Base-by-base conservation (phyloP, 2,329 filamentous ascomycete genomes). In the Myriosclerotinia duriaeana region DNA sequence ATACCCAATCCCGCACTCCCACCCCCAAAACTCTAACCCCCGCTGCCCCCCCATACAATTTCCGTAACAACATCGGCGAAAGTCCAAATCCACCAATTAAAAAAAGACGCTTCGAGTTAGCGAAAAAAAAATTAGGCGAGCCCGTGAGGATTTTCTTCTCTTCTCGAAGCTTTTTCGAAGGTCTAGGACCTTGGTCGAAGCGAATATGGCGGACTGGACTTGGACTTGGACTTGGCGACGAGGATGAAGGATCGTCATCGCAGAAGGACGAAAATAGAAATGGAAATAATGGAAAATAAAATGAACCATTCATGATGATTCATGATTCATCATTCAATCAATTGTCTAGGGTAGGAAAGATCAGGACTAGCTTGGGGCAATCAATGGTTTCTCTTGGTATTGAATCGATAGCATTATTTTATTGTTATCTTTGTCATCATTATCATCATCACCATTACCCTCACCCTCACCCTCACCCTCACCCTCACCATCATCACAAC, bases 201-300 rank as follows among this genome's bases (percentile, higher is more conserved):
- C 20, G n/a, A 50, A 22, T 38, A 42, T 44, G 54, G 38, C 54
- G 22, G 26, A 26, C 26, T 26, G 26, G 26, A 26, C 26, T n/a
- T n/a, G n/a, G n/a, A 6, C 44, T 15, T 34, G 20, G 20, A 46
- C 44, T 46, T 46, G 44, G 17, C 44, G 20, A 48, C 56, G 42
- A 48, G 30, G 52, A 53, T 53, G 52, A 53, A 53, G 52, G 55
- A 59, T 59, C 40, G 26, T 46, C 55, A 59, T 11, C 56, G 26
- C 42, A 60, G 26, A 22, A 50, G 9, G 58, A 60, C 30, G 3
- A 50, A 60, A 60, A 60, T 60, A 60, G 58, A 60, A 59, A 59
- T 26, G 3, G 26, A 26, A 26, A 26, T 26, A 26, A 26, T 26
- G 26, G 26, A 3, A 26, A 26, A 26, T 9, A 30, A 53, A 52